Percentiles rank a stretch among this genome's conserved stretches.
phyloP scores from a whole-genome alignment of 495 filamentous ascomycete species.

The Neurospora sp. region DNA sequence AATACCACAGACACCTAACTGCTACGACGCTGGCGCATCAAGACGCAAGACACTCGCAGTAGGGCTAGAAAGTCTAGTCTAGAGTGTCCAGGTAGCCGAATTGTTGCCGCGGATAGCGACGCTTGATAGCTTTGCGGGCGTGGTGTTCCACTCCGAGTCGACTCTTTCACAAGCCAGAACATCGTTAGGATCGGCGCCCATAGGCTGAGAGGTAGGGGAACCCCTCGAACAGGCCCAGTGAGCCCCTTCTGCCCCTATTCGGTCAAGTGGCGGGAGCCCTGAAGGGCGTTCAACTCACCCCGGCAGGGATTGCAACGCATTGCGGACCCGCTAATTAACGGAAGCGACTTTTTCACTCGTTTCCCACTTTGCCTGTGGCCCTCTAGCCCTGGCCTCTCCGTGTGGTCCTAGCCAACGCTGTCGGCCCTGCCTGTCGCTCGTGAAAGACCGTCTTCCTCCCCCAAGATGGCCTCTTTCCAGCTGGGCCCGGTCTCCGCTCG shows the following conservation, averaged over 20 bases:
- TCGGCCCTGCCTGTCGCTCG: background rate
- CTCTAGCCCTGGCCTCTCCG: background rate
- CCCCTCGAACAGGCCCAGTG: background rate
- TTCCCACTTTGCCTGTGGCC: constrained; percentile 2
- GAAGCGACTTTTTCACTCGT: background rate
- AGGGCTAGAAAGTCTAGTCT: background rate
- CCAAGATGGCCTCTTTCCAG: constrained; percentile 16
- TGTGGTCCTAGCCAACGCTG: background rate
- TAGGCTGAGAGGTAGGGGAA: background rate
- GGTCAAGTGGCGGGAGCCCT: background rate
- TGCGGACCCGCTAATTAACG: background rate
- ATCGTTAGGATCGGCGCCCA: background rate
- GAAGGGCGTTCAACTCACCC: background rate
- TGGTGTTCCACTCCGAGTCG: background rate
- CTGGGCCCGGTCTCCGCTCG: constrained; percentile 11
- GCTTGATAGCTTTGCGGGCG: background rate
- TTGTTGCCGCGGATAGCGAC: background rate
- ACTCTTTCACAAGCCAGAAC: background rate
- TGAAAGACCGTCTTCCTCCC: background rate
- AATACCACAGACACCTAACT: background rate
- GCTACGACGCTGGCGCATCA: background rate
- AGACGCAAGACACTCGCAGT: background rate
- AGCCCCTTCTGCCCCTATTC: background rate
- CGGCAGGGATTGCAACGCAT: background rate
- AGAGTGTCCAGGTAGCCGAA: background rate